phyloP scores from a whole-genome alignment of 495 filamentous ascomycete genomes.

The Friedmanniomyces endolithicus region DNA sequence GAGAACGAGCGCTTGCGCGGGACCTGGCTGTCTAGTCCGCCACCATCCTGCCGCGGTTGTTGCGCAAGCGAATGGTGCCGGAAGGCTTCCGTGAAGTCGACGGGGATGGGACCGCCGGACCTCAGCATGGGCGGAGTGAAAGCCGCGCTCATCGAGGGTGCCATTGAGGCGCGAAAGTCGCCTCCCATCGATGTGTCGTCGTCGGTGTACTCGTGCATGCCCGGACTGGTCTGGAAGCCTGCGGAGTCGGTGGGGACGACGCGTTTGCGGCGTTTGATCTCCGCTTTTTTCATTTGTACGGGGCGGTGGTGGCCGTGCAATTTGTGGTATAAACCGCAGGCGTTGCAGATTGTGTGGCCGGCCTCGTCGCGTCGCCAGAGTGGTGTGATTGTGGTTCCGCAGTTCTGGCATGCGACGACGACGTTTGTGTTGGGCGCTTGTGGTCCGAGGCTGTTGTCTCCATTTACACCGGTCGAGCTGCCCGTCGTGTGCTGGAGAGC shows the following conservation, averaged over 20 bases:
- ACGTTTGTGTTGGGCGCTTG: constrained; percentile 45
- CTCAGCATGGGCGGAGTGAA: background rate
- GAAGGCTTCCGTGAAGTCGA: constrained; percentile 29
- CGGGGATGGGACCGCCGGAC: constrained; percentile 19
- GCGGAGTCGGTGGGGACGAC: constrained; percentile 73
- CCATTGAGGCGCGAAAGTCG: background rate
- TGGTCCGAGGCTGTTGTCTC: constrained; percentile 14
- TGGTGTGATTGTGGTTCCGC: constrained; percentile 90
- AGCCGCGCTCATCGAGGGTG: background rate
- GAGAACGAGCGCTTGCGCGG: constrained; percentile 55
- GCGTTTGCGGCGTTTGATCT: constrained; percentile 91
- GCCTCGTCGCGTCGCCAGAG: constrained; percentile 90
- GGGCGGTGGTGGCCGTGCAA: constrained; percentile 87
- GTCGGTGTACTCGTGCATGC: constrained; percentile 19
- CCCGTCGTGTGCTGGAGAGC: constrained; percentile 37
- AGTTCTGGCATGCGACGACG: constrained; percentile 91
- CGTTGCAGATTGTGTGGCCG: constrained; percentile 97
- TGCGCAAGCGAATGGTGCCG: constrained; percentile 7
- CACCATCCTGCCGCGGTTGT: constrained; percentile 6
- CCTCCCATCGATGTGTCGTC: background rate
- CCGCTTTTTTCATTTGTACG: constrained; percentile 90
- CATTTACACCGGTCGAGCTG: background rate
- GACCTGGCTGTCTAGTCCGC: constrained; percentile 38
- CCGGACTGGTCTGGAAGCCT: constrained; percentile 24
- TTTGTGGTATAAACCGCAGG: constrained; percentile 96